Evolutionary conservation across 495 filamentous ascomycete species (phyloP), one percentile per base, ranked within the genome.

Genomic region (Penicillium dipodomyicola): DNA sequence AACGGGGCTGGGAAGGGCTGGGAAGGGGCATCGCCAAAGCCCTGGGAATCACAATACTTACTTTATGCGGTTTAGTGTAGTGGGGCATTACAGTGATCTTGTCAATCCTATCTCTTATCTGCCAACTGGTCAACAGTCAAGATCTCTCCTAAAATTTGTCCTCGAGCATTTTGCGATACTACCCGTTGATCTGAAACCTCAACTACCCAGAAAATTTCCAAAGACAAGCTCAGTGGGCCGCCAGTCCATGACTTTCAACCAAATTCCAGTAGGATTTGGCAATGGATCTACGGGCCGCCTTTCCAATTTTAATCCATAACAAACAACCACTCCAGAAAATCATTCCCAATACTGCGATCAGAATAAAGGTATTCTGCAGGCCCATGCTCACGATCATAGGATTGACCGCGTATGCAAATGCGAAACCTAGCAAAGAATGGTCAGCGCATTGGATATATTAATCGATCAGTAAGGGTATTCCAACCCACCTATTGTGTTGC

Each of bases 401-500:
- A 17, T 39, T 52, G 15, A 52, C 43, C 6, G 42, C 52, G 12
- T 55, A 46, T 47, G 22, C 30, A 37, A 37, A 35, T 6, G 44
- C 44, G 32, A 55, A 46, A 14, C 25, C 51, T 41, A 41, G n/a
- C 17, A 44, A 20, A 19, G 12, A 10, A 42, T 52, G 33, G 29
- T 49, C 19, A 49, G 46, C 29, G 0, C n/a, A 32, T 22, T 30
- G 40, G 49, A 35, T n/a, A 20, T 12, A 11, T 23, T 33, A n/a
- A 19, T 49, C 3, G 29, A 5, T 33, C n/a, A 14, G 46, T 5
- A 11, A 20, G 0, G 15, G 23, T 9, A 48, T 30, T 30, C 4
- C 27, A 9, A 60, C 46, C 2, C 22, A 52, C 70, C 72, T 73
- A 84, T 84, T 10, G 76, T 81, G 58, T 84, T 84, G 1, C 82